Evolutionary conservation across 192 early-diverging fungal genomes (phyloP).

Genomic region (Linnemannia hyalina): DNA sequence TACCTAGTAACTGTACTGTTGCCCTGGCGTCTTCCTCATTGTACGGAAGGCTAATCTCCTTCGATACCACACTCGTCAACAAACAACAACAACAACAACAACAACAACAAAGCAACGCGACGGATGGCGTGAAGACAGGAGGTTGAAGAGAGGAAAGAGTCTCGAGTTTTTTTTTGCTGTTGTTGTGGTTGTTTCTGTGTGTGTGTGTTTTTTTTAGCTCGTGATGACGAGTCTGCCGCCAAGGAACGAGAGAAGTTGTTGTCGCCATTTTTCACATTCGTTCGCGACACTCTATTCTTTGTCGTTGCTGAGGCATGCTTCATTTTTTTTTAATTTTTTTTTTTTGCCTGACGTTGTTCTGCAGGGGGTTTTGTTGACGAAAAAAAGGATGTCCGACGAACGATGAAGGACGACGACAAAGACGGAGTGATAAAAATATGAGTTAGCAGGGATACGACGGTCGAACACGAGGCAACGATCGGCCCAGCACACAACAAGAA

Average conservation of each 20-base stretch:
- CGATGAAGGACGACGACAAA: too few relatives aligned
- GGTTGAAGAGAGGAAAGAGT: background rate
- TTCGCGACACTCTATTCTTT: background rate
- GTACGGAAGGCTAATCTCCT: background rate
- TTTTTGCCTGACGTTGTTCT: background rate
- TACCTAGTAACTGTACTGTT: background rate
- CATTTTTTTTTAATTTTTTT: too few relatives aligned
- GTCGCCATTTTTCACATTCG: background rate
- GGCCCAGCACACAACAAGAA: background rate
- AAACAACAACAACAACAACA: background rate
- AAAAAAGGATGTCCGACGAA: background rate
- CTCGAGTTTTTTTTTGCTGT: background rate
- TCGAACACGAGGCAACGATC: conserved; percentile 1
- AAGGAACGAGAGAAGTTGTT: background rate
- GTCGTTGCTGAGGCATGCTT: background rate
- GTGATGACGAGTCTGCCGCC: background rate
- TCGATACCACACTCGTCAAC: background rate
- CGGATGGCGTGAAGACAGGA: background rate
- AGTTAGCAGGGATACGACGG: background rate
- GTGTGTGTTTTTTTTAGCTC: background rate
- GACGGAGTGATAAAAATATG: background rate
- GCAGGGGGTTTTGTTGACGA: background rate
- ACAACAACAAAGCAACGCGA: background rate
- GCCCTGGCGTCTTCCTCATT: background rate
- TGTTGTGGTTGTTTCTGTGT: background rate